Conservation (phyloP, 768 basidiomycete genomes). For the Tulasnella sp. region DNA sequence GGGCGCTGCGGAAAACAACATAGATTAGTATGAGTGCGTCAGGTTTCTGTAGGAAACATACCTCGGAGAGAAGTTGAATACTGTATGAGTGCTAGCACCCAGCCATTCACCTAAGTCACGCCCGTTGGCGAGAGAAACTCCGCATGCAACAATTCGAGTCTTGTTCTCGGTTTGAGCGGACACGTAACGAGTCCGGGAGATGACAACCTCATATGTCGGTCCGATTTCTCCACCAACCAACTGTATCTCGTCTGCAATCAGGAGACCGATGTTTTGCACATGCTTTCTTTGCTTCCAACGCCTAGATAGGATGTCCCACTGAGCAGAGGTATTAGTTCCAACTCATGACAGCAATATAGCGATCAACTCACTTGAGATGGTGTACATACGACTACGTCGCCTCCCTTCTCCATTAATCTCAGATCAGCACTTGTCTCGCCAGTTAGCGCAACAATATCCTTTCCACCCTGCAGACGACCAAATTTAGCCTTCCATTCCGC, state of each 20-base stretch:
- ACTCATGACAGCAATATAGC: not conserved
- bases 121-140: slow-evolving; percentile 91
- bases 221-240: slow-evolving; percentile 90
- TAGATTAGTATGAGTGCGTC: slow-evolving; percentile 7
- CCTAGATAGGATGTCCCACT: slow-evolving; percentile 94
- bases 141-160: slow-evolving; percentile 88
- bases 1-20: slow-evolving; percentile 46
- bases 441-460: slow-evolving; percentile 85
- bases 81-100: slow-evolving; percentile 80
- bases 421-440: slow-evolving; percentile 91
- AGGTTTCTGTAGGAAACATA: slow-evolving; percentile 21
- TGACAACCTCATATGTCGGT: slow-evolving; percentile 90
- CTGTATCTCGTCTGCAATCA: slow-evolving; percentile 94
- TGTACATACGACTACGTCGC: slow-evolving; percentile 85
- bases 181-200: slow-evolving; percentile 94
- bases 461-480: slow-evolving; percentile 67
- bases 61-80: slow-evolving; percentile 97
- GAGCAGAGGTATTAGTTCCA: slow-evolving; percentile 2
- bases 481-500: slow-evolving; percentile 86
- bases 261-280: slow-evolving; percentile 79
- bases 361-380: slow-evolving; percentile 57
- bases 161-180: slow-evolving; percentile 85
- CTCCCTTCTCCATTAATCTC: slow-evolving; percentile 70
- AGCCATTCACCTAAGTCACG: slow-evolving; percentile 97
- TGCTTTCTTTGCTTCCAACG: slow-evolving; percentile 96